A percentile compares a stretch with the other conserved stretches of the same genome.
Conservation (phyloP, 2,329 filamentous ascomycete species). For the Drechslerella stenobrocha region DNA sequence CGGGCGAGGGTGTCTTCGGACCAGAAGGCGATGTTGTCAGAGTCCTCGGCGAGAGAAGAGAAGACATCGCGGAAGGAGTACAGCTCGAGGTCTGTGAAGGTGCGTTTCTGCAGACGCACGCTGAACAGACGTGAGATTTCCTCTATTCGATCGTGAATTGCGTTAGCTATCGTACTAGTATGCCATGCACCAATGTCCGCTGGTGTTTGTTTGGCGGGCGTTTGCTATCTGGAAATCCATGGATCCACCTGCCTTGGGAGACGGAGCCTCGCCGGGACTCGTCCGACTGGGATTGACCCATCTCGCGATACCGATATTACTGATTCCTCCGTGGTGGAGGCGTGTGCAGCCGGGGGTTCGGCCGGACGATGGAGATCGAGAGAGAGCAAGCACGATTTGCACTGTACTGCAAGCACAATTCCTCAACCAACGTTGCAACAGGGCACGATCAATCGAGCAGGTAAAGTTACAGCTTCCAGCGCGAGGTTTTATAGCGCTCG, state of each 20-base stretch:
- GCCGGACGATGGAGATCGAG: not conserved
- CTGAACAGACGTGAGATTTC: constrained; percentile 51
- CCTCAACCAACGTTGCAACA: not conserved
- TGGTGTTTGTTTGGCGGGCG: not conserved
- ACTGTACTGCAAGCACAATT: not conserved
- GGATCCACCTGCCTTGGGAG: too few relatives aligned
- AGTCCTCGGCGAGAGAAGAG: constrained; percentile 66
- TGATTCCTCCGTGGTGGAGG: not conserved
- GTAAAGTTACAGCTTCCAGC: too few relatives aligned
- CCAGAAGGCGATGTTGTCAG: constrained; percentile 67
- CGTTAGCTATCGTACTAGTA: too few relatives aligned
- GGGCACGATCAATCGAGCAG: too few relatives aligned
- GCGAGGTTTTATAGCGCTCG: too few relatives aligned
- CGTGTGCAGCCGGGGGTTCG: not conserved
- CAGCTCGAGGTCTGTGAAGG: constrained; percentile 71
- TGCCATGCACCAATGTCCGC: not conserved
- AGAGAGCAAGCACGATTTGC: not conserved
- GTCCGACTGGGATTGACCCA: constrained; percentile 44
- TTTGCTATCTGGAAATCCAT: too few relatives aligned
- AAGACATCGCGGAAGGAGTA: constrained; percentile 76
- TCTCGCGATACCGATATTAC: too few relatives aligned
- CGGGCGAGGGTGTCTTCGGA: constrained; percentile 71
- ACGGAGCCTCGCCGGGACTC: constrained; percentile 5
- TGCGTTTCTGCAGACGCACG: constrained; percentile 66
- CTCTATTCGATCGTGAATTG: constrained; percentile 30